phyloP scores from a whole-genome alignment of 139 green algal genomes.

The Haematococcus lacustris region DNA sequence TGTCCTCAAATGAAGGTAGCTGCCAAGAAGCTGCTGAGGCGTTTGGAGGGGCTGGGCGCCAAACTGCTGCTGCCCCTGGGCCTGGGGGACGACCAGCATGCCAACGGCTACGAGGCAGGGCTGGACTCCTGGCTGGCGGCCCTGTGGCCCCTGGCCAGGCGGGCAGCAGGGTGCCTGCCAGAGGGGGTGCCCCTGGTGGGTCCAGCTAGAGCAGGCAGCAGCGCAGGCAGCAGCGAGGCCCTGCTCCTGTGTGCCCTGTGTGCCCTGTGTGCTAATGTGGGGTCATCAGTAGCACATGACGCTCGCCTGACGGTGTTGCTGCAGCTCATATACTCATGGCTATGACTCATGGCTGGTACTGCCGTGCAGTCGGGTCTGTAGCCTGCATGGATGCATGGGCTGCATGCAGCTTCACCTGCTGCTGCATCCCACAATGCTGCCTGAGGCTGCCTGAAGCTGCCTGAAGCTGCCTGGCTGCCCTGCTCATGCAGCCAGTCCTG shows the following conservation, averaged over 20 bases:
- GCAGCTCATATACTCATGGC: no score
- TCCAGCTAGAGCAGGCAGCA: background rate
- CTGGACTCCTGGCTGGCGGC: conserved; percentile 80
- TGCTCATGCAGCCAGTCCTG: conserved; percentile 48
- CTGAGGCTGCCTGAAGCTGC: no score
- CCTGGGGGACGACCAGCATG: conserved; percentile 85
- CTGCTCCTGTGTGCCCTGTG: background rate
- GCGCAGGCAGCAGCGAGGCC: no score
- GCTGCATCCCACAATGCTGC: no score
- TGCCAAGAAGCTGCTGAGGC: conserved; percentile 83
- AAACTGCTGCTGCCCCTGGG: conserved; percentile 51
- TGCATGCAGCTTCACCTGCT: no score
- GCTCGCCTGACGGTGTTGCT: no score
- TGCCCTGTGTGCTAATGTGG: no score
- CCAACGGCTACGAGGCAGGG: conserved; percentile 75
- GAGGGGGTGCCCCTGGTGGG: background rate
- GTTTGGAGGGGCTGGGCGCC: conserved; percentile 78
- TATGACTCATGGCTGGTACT: no score
- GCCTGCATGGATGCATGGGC: no score
- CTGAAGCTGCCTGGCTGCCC: no score
- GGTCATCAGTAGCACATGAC: no score
- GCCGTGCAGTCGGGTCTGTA: no score
- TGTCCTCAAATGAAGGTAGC: conserved; percentile 54
- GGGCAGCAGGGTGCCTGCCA: background rate
- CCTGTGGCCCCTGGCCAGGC: conserved; percentile 62